Evolutionary conservation across 306 rosid genomes (phyloP).

Genomic region (Prosopis cineraria): DNA sequence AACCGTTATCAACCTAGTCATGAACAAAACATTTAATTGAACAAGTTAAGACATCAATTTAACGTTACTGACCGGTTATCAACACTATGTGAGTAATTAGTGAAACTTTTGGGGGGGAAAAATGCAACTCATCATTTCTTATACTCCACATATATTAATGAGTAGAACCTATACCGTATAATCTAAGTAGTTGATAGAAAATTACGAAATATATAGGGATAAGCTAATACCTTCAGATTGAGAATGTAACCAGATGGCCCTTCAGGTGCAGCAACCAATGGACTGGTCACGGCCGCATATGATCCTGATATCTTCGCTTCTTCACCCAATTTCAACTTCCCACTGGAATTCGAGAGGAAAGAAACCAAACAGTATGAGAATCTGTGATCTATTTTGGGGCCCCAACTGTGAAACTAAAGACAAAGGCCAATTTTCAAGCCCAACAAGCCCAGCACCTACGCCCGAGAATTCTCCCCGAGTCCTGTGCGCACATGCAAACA

Average conservation of each 20-base stretch:
- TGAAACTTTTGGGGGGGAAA: no score
- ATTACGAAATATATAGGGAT: no score
- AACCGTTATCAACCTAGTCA: no score
- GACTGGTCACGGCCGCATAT: not conserved
- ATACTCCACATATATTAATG: no score
- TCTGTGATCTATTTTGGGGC: not conserved
- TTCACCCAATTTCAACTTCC: not conserved
- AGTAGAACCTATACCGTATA: no score
- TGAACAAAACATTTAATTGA: no score
- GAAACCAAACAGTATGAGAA: not conserved
- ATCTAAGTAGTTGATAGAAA: no score
- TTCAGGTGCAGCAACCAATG: not conserved
- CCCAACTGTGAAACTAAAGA: not conserved
- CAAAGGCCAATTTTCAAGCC: not conserved
- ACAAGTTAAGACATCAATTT: no score
- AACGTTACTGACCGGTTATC: no score
- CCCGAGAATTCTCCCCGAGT: not conserved
- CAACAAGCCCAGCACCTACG: not conserved
- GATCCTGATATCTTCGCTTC: not conserved
- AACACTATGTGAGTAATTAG: no score
- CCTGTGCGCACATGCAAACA: not conserved
- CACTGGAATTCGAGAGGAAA: not conserved
- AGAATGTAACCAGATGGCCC: not conserved
- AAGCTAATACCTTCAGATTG: not conserved
- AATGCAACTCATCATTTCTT: no score